Evolutionary conservation across 2,329 filamentous ascomycete species (phyloP).

Genomic region (Plectosphaerella sp.): DNA sequence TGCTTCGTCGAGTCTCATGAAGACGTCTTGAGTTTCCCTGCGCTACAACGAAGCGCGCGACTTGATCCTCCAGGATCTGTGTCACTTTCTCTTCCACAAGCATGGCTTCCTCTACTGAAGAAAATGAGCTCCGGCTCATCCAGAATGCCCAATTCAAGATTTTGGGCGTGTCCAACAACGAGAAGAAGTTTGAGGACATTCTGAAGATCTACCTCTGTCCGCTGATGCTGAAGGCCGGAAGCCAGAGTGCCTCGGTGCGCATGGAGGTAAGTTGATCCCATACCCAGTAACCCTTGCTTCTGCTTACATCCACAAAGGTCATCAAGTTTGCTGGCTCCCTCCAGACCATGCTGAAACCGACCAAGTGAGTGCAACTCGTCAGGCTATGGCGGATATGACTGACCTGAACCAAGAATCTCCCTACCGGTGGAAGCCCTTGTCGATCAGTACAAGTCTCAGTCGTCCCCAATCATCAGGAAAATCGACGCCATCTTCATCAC

Average conservation of each 20-base stretch:
- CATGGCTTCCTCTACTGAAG: conserved; percentile 24
- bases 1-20: too few species aligned
- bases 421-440: conserved; percentile 81
- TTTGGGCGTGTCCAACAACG: conserved; percentile 71
- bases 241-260: conserved; percentile 73
- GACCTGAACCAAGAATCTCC: conserved; percentile 48
- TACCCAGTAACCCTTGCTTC: neutral
- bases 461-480: conserved; percentile 73
- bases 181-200: conserved; percentile 74
- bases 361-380: neutral
- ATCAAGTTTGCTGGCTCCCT: conserved; percentile 9
- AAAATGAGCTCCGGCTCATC: conserved; percentile 58
- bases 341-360: conserved; percentile 6
- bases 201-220: conserved; percentile 77
- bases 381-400: neutral
- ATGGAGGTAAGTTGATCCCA: conserved; percentile 5
- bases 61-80: too few species aligned
- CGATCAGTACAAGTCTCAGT: conserved; percentile 79
- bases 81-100: neutral
- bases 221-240: conserved; percentile 80
- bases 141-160: conserved; percentile 85
- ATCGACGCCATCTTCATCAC: conserved; percentile 88
- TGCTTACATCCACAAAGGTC: conserved; percentile 4
- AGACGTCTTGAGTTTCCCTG: too few species aligned
- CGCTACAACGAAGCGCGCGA: too few species aligned